Evolutionary conservation across 805 yeast genomes (phyloP).

Genomic region (Starmerella kuoi): DNA sequence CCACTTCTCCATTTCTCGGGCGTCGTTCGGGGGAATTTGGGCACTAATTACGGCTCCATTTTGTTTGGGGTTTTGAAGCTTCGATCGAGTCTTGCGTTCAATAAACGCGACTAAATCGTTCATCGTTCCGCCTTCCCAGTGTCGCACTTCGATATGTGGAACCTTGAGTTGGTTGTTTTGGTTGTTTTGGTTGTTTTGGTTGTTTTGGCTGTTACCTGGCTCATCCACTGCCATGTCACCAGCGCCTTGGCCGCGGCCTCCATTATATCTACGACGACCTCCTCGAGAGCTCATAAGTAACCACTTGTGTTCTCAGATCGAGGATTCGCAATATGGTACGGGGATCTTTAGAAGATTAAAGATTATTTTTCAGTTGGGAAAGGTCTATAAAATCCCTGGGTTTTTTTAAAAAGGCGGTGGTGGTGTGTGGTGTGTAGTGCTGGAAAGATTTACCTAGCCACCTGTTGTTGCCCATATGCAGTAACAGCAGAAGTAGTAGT

Average conservation of each 20-base stretch:
- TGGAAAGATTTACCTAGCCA: too few relatives aligned
- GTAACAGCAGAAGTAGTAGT: too few relatives aligned
- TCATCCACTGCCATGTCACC: slow-evolving; percentile 29
- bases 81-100: slow-evolving; percentile 50
- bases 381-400: too few relatives aligned
- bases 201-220: not conserved
- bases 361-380: too few relatives aligned
- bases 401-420: too few relatives aligned
- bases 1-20: slow-evolving; percentile 46
- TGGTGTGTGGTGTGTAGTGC: too few relatives aligned
- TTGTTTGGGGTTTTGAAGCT: slow-evolving; percentile 41
- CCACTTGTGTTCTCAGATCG: too few relatives aligned
- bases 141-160: slow-evolving; percentile 43
- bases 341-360: too few relatives aligned
- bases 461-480: too few relatives aligned
- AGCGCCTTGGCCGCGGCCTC: slow-evolving; percentile 21
- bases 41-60: slow-evolving; percentile 52
- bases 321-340: too few relatives aligned
- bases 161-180: slow-evolving; percentile 20
- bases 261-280: slow-evolving; percentile 15
- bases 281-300: slow-evolving; percentile 10
- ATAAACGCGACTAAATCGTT: slow-evolving; percentile 60
- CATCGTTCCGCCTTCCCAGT: slow-evolving; percentile 72
- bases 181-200: slow-evolving; percentile 24
- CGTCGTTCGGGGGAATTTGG: slow-evolving; percentile 45